Base-by-base conservation (phyloP, 2,329 filamentous ascomycete genomes). In the Salinomyces thailandicus region DNA sequence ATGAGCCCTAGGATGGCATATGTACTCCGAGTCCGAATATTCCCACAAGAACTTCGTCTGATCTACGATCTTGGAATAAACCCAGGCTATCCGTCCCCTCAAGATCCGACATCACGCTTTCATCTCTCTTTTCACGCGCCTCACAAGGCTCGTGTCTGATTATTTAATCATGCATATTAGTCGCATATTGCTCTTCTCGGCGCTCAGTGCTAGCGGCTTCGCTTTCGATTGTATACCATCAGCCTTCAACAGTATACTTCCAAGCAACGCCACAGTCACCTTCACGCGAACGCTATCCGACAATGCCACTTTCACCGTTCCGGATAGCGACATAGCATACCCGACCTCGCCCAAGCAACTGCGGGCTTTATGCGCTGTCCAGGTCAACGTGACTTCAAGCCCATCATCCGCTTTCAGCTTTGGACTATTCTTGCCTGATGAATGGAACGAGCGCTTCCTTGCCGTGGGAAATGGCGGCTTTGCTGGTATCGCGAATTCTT, bases 381-480 rank as follows among this genome's bases (percentile, higher is more conserved):
- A 58, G 33, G 42, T 58, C 27, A 51, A 52, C 6, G 52, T 57
- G 28, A 46, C 47, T 2, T 54, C 49, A 5, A 54, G 49, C 22
- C 34, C 46, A 3, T 47, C 37, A 13, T 57, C 53, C 1, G 44
- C 47, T 9, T 57, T 45, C 36, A 49, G 44, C 12, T 57, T 58
- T 33, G 55, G 55, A 3, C 46, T 58, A 11, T 59, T 57, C 38
- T 42, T 57, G 12, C 54, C 53, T 8, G 36, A 51, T 4, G 33
- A 48, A 1, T 60, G 55, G 54, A 59, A 60, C 30, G 30, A 46
- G 1, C 49, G 57, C 3, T 58, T 57, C 26, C 44, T 60, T 5
- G 59, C 61, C 0, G 58, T 64, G 11, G 66, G 67, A 3, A 68
- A 68, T 49, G 63, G 64, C 19, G 66, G 65, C 0, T 67, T 65